Evolutionary conservation across 208 protist species (phyloP).

Genomic region (Trichomonas gallinae): DNA sequence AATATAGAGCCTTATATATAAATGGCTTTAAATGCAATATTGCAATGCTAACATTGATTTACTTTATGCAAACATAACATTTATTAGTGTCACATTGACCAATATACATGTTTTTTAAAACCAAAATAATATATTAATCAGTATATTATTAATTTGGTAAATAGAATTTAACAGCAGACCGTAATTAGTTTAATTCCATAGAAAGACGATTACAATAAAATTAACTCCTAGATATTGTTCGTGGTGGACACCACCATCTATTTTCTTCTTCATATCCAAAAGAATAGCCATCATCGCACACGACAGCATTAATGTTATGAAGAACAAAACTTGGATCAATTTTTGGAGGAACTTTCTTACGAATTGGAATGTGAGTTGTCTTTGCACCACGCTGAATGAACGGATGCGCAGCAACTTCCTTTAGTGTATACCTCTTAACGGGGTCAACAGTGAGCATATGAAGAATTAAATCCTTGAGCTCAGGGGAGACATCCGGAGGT

Average conservation of each 20-base stretch:
- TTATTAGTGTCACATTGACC: no score
- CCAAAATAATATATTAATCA: no score
- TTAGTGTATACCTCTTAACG: not conserved
- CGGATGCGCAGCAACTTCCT: not conserved
- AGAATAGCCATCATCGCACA: not conserved
- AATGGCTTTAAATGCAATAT: no score
- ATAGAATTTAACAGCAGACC: not conserved
- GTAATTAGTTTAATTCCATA: not conserved
- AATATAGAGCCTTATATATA: no score
- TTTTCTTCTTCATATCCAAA: not conserved
- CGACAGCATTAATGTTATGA: not conserved
- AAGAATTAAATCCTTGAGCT: not conserved
- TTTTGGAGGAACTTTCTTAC: not conserved
- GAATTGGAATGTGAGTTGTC: not conserved
- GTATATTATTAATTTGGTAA: no score
- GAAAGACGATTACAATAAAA: not conserved
- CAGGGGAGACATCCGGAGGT: not conserved
- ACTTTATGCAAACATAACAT: no score
- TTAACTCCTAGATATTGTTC: not conserved
- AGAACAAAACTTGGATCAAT: not conserved
- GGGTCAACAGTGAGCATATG: not conserved
- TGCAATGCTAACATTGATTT: no score
- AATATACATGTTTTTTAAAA: no score
- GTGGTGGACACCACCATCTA: not conserved
- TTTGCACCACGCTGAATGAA: not conserved